Conservation (phyloP, 2,329 filamentous ascomycete species). For the Diaporthe ampelina region DNA sequence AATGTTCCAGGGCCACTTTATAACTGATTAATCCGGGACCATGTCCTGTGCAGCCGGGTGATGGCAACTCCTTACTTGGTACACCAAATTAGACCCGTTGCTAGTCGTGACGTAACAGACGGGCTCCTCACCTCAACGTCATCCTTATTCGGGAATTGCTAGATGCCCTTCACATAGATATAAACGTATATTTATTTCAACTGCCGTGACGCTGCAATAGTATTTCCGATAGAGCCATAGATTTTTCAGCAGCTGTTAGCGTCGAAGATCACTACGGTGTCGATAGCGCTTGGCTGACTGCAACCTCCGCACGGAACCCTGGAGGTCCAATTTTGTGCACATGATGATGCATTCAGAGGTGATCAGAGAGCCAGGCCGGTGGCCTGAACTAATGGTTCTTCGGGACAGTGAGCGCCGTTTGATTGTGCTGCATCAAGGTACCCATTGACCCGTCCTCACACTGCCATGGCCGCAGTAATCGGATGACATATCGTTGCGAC, state of each 20-base stretch:
- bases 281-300: neutral
- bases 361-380: neutral
- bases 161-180: neutral
- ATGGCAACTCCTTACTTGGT: neutral
- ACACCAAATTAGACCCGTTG: constrained; percentile 27
- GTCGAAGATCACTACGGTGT: neutral
- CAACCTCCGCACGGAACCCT: neutral
- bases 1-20: neutral
- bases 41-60: neutral
- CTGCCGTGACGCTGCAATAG: constrained; percentile 6
- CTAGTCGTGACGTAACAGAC: constrained; percentile 30
- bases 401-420: no score
- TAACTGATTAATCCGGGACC: neutral
- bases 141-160: constrained; percentile 18
- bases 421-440: neutral
- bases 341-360: neutral
- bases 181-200: neutral
- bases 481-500: neutral
- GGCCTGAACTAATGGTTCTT: neutral
- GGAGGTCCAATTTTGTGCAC: neutral
- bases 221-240: constrained; percentile 1
- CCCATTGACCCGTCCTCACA: neutral
- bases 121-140: constrained; percentile 17
- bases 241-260: neutral
- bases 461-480: neutral